Conservation (phyloP, 306 rosid genomes). For the Senna siamea region DNA sequence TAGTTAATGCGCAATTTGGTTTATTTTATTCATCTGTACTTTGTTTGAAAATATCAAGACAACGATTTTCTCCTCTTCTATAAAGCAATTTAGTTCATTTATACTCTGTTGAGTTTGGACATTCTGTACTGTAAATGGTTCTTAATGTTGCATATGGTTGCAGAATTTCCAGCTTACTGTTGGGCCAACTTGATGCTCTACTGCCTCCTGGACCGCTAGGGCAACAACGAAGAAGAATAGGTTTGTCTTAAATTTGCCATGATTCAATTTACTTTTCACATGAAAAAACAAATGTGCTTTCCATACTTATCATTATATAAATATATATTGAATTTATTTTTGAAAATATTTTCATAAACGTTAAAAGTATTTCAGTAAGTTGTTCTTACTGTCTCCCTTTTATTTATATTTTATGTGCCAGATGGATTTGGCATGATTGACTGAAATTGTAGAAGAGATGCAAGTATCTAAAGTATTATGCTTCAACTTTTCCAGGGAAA, state of each 20-base stretch:
- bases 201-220: slow-evolving; percentile 82
- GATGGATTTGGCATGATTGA: slow-evolving; percentile 17
- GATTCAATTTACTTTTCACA: slow-evolving; percentile 16
- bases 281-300: slow-evolving; percentile 27
- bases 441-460: slow-evolving; percentile 28
- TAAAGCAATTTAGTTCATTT: slow-evolving; percentile 3
- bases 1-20: slow-evolving; percentile 17
- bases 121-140: slow-evolving; percentile 32
- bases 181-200: slow-evolving; percentile 74
- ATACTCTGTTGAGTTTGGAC: slow-evolving; percentile 27
- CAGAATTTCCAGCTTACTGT: slow-evolving; percentile 64
- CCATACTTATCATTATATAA: slow-evolving; percentile 10
- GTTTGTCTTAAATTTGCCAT: slow-evolving; percentile 49
- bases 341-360: slow-evolving; percentile 3
- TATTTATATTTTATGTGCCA: neutral
- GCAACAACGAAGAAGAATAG: slow-evolving; percentile 83
- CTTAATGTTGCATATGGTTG: slow-evolving; percentile 45
- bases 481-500: slow-evolving; percentile 26
- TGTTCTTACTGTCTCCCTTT: slow-evolving; percentile 22
- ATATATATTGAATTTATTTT: slow-evolving; percentile 1
- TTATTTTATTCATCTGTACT: neutral
- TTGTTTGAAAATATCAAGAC: slow-evolving; percentile 13
- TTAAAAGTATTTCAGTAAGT: slow-evolving; percentile 19
- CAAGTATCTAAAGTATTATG: slow-evolving; percentile 36
- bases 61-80: neutral